Percentiles rank a stretch among this genome's conserved stretches.
These are phyloP conservation scores for Penicillium sp. DNA, from an alignment of 2,329 filamentous ascomycete species.

Conservation along the genomic window DNA sequence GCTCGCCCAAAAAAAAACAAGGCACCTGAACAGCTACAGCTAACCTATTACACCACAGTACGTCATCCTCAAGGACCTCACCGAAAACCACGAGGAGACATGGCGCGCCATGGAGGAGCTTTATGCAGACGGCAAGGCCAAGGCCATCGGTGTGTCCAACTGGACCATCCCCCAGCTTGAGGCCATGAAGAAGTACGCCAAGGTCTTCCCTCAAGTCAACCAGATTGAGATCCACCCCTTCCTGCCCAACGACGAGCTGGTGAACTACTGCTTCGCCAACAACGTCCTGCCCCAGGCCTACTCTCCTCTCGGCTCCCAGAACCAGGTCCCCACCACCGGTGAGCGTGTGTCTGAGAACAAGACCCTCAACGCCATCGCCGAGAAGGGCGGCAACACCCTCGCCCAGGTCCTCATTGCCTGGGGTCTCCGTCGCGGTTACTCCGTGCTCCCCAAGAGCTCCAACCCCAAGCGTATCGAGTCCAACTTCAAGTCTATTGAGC, in stretches of 20 bases:
- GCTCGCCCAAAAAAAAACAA: neutral
- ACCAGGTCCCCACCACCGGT: slow-evolving; percentile 68
- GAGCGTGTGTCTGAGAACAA: slow-evolving; percentile 65
- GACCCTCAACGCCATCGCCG: slow-evolving; percentile 59
- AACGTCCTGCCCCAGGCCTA: slow-evolving; percentile 46
- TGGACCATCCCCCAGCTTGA: slow-evolving; percentile 59
- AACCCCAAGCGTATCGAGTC: slow-evolving; percentile 66
- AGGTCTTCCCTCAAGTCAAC: slow-evolving; percentile 47
- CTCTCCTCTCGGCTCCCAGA: slow-evolving; percentile 61
- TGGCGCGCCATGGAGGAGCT: slow-evolving; percentile 69
- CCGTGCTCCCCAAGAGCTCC: slow-evolving; percentile 70
- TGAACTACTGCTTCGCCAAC: slow-evolving; percentile 45
- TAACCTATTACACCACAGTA: slow-evolving; percentile 42
- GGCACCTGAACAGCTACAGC: neutral
- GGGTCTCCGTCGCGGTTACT: slow-evolving; percentile 66
- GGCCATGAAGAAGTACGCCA: slow-evolving; percentile 45
- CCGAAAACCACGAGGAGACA: slow-evolving; percentile 62
- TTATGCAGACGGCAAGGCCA: slow-evolving; percentile 61
- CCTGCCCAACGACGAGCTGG: slow-evolving; percentile 48
- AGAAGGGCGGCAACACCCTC: slow-evolving; percentile 59
- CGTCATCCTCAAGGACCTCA: slow-evolving; percentile 64
- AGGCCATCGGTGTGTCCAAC: slow-evolving; percentile 77
- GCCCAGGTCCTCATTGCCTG: slow-evolving; percentile 66
- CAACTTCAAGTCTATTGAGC: slow-evolving; percentile 65
- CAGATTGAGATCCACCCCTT: slow-evolving; percentile 51